These are phyloP conservation scores for Phytophthora aleatoria DNA, from an alignment of 352 stramenopile genomes.

Conservation along the genomic window DNA sequence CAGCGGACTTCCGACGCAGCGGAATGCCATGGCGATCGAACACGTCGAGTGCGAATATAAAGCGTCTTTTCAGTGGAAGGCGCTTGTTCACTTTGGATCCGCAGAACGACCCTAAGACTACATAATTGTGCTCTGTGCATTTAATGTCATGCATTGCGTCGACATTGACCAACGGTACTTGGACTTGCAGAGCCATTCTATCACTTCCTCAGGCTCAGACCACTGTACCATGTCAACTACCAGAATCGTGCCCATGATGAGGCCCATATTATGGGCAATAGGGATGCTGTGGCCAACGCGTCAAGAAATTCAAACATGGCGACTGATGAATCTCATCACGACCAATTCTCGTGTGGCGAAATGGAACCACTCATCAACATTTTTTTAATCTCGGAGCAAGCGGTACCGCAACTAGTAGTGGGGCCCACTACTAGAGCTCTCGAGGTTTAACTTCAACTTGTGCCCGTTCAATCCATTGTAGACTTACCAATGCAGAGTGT, in stretches of 20 bases:
- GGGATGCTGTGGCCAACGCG: neutral
- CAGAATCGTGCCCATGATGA: too few relatives aligned
- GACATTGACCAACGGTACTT: too few relatives aligned
- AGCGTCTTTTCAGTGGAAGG: constrained; percentile 15
- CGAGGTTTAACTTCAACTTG: neutral
- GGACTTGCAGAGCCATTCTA: too few relatives aligned
- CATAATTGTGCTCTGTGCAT: too few relatives aligned
- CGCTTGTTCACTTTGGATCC: too few relatives aligned
- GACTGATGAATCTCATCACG: neutral
- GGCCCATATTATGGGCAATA: neutral
- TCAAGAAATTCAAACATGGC: neutral
- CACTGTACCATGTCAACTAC: too few relatives aligned
- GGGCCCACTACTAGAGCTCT: neutral
- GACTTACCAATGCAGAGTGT: too few relatives aligned
- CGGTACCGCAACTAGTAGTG: too few relatives aligned
- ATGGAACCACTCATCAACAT: neutral
- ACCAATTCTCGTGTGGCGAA: neutral
- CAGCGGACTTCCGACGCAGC: constrained; percentile 37
- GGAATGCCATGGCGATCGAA: constrained; percentile 48
- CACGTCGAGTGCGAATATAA: constrained; percentile 11
- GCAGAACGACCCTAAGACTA: neutral
- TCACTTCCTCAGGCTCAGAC: too few relatives aligned
- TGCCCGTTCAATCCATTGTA: neutral
- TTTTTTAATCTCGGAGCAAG: neutral
- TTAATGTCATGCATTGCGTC: too few relatives aligned